Evolutionary conservation across 2,329 filamentous ascomycete genomes (phyloP), one percentile per base, ranked within the genome.

Genomic region (Aspergillus sp.): DNA sequence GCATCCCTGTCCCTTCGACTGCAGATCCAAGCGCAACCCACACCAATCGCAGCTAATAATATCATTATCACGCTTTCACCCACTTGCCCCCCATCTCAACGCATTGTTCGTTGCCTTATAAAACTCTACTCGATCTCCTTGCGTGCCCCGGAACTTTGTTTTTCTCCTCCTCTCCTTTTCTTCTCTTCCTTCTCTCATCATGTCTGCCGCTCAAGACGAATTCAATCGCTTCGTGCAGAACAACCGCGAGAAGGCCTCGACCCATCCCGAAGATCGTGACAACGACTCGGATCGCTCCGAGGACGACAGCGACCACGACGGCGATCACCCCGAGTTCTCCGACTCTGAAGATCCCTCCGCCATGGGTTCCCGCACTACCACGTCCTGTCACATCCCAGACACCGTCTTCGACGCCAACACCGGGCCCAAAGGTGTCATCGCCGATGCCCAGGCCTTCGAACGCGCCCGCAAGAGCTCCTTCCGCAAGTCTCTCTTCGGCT

Each of bases 381-480:
- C 67, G 2, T 29, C 25, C 43, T 78, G 77, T 58, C 72, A 75
- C 48, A 62, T 79, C 25, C 76, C 76, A 29, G 69, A 71, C 38
- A 77, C 74, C 29, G 64, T 69, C 45, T 78, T 72, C 61, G 73
- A 78, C 50, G 76, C 76, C 60, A 79, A 79, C 56, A 79, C 77
- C 7, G 77, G 77, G 0, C 77, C 77, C 46, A 79, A 79, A 60
- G 77, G 77, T 48, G 77, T 79, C 55, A 79, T 79, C 49, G 76
- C 77, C 44, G 77, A 79, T 56, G 77, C 77, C 25, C 76, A 77
- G 54, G 74, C 76, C 45, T 79, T 76, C 46, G 75, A 78, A 55
- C 74, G 75, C 13, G 77, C 76, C 13, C 72, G 72, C 60, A 76
- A 78, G 61, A 70, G 68, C 45, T 76, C 73, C 43, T 77, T 78